phyloP scores from a whole-genome alignment of 805 yeast genomes.

The Schwanniomyces occidentalis region DNA sequence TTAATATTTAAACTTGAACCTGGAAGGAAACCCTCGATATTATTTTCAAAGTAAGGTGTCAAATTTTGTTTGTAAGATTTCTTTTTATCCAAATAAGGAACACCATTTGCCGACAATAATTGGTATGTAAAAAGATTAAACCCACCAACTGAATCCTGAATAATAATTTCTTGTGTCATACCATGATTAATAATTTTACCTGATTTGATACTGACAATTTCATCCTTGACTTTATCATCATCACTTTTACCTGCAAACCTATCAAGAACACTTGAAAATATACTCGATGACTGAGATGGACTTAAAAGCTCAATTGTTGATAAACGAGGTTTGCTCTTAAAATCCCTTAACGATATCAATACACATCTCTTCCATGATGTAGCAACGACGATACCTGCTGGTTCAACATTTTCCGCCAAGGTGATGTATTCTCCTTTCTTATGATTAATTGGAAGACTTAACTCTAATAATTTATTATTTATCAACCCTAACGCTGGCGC shows the following conservation, averaged over 20 bases:
- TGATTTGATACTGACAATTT: conserved; percentile 58
- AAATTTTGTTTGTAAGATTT: conserved; percentile 33
- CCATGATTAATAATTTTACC: conserved; percentile 56
- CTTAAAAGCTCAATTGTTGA: conserved; percentile 32
- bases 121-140: conserved; percentile 32
- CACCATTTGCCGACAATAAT: conserved; percentile 27
- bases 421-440: conserved; percentile 55
- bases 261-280: conserved; percentile 9
- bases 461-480: conserved; percentile 42
- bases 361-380: conserved; percentile 70
- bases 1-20: conserved; percentile 49
- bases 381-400: conserved; percentile 70
- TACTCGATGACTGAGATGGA: conserved; percentile 10
- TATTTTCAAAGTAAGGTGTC: conserved; percentile 26
- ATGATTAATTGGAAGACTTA: conserved; percentile 37
- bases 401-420: conserved; percentile 60
- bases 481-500: conserved; percentile 67
- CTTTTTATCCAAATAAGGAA: conserved; percentile 25
- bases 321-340: conserved; percentile 59
- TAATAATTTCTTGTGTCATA: conserved; percentile 36
- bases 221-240: conserved; percentile 31
- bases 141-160: conserved; percentile 48
- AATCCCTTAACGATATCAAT: conserved; percentile 63
- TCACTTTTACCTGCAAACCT: conserved; percentile 2
- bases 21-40: conserved; percentile 44